A percentile compares a stretch with the other conserved stretches of the same genome.
Evolutionary conservation across 2,329 filamentous ascomycete species (phyloP).

Genomic region (Dichotomopilus funicola): DNA sequence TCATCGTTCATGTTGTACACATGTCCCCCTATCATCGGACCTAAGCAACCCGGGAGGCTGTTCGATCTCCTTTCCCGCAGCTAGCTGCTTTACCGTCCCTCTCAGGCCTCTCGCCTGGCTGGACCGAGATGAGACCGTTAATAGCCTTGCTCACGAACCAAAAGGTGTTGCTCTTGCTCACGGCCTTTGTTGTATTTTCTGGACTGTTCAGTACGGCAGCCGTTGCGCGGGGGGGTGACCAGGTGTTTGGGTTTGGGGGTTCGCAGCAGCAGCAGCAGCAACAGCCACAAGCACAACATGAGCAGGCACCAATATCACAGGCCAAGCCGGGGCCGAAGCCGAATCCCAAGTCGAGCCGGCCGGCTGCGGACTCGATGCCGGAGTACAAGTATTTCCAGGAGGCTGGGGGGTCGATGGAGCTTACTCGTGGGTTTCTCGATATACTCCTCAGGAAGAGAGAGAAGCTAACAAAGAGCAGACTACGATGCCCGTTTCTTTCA

Average conservation of each 20-base stretch:
- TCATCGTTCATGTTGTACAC: no score
- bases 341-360: no score
- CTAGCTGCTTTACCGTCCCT: not conserved
- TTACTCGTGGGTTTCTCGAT: constrained; percentile 34
- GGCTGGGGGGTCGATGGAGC: constrained; percentile 50
- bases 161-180: constrained; percentile 1
- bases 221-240: not conserved
- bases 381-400: constrained; percentile 60
- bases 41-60: no score
- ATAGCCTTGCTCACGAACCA: not conserved
- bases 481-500: not conserved
- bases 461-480: not conserved
- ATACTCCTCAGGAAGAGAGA: no score
- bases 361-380: no score
- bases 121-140: not conserved
- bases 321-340: not conserved
- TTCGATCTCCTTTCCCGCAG: not conserved
- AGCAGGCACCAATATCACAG: not conserved
- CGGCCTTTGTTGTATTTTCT: constrained; percentile 6
- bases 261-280: not conserved
- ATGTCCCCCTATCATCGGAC: no score
- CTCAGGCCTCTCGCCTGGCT: not conserved
- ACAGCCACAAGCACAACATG: not conserved
- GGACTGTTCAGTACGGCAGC: constrained; percentile 4
- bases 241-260: not conserved